These are phyloP conservation scores for Vanrija sp. DNA, from an alignment of 1,284 basidiomycete species.

Conservation along the genomic window DNA sequence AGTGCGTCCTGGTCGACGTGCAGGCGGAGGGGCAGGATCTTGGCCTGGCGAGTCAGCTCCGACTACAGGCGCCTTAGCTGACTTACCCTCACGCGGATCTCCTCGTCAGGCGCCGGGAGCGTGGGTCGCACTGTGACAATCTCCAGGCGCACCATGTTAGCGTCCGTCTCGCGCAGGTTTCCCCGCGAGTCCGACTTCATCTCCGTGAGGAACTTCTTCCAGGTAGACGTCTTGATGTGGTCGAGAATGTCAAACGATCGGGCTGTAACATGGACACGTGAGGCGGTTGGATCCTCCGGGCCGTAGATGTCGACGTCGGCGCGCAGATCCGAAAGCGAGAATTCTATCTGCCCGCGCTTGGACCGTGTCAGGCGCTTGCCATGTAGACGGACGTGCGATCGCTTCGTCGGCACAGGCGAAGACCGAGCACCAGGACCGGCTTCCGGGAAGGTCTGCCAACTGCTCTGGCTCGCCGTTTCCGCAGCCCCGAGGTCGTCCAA, in stretches of 20 bases:
- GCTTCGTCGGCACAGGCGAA: slow-evolving; percentile 30
- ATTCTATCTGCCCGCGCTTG: slow-evolving; percentile 75
- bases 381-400: slow-evolving; percentile 33
- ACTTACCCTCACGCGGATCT: slow-evolving; percentile 74
- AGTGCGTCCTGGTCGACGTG: slow-evolving; percentile 98
- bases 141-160: slow-evolving; percentile 88
- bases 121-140: slow-evolving; percentile 68
- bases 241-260: slow-evolving; percentile 83
- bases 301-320: slow-evolving; percentile 66
- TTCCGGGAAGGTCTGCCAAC: slow-evolving; percentile 71
- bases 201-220: slow-evolving; percentile 92
- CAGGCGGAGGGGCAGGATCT: slow-evolving; percentile 80
- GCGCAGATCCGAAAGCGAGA: slow-evolving; percentile 64
- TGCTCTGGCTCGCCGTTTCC: slow-evolving; percentile 69
- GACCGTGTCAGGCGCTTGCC: slow-evolving; percentile 62
- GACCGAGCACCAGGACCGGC: slow-evolving; percentile 33
- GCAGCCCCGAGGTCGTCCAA: slow-evolving; percentile 58
- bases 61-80: not conserved
- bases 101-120: slow-evolving; percentile 58
- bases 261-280: slow-evolving; percentile 63
- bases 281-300: slow-evolving; percentile 58
- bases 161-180: slow-evolving; percentile 79
- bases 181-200: slow-evolving; percentile 75
- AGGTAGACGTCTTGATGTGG: slow-evolving; percentile 96
- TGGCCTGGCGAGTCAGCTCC: slow-evolving; percentile 57